Base-by-base conservation (phyloP, 352 stramenopile species). In the Pythium diclinum region DNA sequence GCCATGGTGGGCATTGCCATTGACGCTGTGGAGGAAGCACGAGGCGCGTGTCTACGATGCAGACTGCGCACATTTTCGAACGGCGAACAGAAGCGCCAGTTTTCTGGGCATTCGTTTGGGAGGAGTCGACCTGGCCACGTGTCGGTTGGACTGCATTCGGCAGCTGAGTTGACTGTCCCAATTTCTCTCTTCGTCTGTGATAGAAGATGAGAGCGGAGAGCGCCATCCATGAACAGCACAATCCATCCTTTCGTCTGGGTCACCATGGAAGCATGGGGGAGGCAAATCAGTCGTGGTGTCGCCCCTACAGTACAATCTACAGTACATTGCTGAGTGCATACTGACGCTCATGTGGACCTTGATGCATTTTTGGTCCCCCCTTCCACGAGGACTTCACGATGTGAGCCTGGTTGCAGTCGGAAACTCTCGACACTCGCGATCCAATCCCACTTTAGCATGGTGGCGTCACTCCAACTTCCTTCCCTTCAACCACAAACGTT, bases 401-500 rank as follows among this genome's bases (percentile, higher is more conserved):
- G 40, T 47, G 40, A 16, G 40, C 16, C 0, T 47, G 14, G 17
- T 42, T 56, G 51, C 51, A 11, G 49, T 47, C 40, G 40, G 40
- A 19, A 47, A 21, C 42, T 62, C 56, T 62, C 56, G 56, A 62
- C 56, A 62, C 56, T 62, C 28, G 40, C 42, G 40, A n/a, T 53
- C 11, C 2, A 1, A 25, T 62, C 56, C 56, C 42, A 62, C 56
- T 62, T 28, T 47, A 17, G 42, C 40, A 28, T 8, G 32, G 52
- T 62, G 56, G 56, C 56, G 56, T 62, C 56, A 62, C 56, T 61
- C 51, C 28, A 25, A 34, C 42, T 21, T 62, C 56, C 44, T 55
- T 55, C 44, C 56, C 40, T 62, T 62, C 56, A 47, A 62, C 56
- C n/a, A 23, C 40, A 47, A 47, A 23, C 21, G 32, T 53, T 16